phyloP scores from a whole-genome alignment of 768 basidiomycete species.

The Omphalotus guepiniiformis region DNA sequence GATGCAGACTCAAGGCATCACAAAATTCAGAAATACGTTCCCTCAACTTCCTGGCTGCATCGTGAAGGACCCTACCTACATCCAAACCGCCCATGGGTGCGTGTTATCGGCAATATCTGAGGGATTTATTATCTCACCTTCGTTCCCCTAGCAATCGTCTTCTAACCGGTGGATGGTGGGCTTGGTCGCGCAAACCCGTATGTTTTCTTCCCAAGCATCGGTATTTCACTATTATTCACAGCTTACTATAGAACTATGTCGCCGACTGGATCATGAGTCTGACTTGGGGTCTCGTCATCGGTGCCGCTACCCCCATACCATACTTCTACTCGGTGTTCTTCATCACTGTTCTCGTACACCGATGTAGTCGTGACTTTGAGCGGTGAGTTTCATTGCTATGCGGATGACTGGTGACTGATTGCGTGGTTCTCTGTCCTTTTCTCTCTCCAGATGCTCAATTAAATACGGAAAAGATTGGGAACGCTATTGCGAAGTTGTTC shows the following conservation, averaged over 20 bases:
- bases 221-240: neutral
- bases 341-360: constrained; percentile 86
- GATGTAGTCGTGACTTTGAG: constrained; percentile 92
- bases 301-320: constrained; percentile 76
- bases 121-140: constrained; percentile 1
- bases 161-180: constrained; percentile 93
- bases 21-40: constrained; percentile 84
- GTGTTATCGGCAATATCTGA: constrained; percentile 8
- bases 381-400: constrained; percentile 39
- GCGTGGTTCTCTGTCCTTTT: constrained; percentile 2
- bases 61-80: constrained; percentile 81
- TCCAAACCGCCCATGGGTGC: constrained; percentile 92
- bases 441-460: constrained; percentile 55
- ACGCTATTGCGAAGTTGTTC: constrained; percentile 80
- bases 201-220: constrained; percentile 19
- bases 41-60: constrained; percentile 85
- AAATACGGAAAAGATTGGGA: constrained; percentile 98
- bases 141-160: constrained; percentile 67
- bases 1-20: constrained; percentile 92
- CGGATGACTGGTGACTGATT: neutral
- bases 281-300: constrained; percentile 79
- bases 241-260: constrained; percentile 69
- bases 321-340: constrained; percentile 99
- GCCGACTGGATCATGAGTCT: constrained; percentile 89
- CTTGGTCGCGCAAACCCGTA: constrained; percentile 88